Conservation (phyloP, 441 rosid species). For the Melastoma candidum region DNA sequence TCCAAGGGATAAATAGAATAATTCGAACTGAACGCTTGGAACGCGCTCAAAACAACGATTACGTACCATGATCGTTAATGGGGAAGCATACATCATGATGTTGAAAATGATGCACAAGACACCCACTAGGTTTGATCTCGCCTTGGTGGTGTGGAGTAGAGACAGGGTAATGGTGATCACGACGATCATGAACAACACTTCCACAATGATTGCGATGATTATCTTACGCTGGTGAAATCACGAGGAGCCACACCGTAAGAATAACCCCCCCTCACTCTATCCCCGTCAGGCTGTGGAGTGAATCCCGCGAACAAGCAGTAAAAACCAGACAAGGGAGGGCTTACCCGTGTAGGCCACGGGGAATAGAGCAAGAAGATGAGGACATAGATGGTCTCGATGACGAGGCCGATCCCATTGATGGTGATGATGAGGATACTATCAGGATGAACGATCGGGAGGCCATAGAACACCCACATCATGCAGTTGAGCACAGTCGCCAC, state of each 20-base stretch:
- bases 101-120: constrained; percentile 1
- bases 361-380: constrained; percentile 45
- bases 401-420: constrained; percentile 48
- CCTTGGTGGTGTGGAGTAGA: constrained; percentile 24
- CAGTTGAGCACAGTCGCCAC: constrained; percentile 61
- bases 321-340: not conserved
- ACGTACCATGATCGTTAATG: constrained; percentile 17
- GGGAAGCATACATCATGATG: constrained; percentile 15
- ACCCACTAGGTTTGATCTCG: constrained; percentile 8
- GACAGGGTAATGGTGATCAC: constrained; percentile 30
- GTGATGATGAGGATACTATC: constrained; percentile 49
- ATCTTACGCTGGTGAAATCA: constrained; percentile 31
- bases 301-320: too few relatives aligned
- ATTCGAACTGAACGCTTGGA: not conserved
- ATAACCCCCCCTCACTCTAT: too few relatives aligned
- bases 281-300: too few relatives aligned
- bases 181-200: constrained; percentile 29
- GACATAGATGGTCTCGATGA: constrained; percentile 38
- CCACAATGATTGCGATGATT: constrained; percentile 23
- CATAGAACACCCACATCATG: constrained; percentile 61
- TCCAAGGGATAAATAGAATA: not conserved
- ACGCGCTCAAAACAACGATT: too few relatives aligned
- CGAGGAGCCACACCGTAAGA: not conserved
- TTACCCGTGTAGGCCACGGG: constrained; percentile 26
- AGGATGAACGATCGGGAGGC: constrained; percentile 52